Percentiles rank a stretch among this genome's conserved stretches.
Evolutionary conservation across 140 eudicot species (phyloP).

Genomic region (Senecio squalidus): DNA sequence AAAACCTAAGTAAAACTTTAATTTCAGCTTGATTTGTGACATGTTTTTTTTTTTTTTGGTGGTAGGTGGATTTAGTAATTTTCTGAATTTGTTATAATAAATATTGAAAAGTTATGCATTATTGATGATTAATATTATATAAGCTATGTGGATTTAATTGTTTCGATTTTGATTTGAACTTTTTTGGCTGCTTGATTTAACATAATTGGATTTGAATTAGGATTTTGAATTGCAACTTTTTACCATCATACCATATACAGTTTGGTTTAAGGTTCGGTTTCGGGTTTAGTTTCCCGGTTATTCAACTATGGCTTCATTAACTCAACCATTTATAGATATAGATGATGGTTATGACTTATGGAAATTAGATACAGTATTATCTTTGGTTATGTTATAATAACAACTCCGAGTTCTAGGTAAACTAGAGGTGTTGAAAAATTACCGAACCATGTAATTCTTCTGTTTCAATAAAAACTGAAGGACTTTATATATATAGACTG

Average conservation of each 20-base stretch:
- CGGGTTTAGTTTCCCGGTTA: background rate
- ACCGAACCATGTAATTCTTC: background rate
- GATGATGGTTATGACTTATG: too few species aligned
- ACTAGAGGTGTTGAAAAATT: background rate
- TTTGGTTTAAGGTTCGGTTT: background rate
- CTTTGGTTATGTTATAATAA: too few species aligned
- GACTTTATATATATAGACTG: background rate
- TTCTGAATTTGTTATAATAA: conserved; percentile 1
- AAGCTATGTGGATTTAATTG: too few species aligned
- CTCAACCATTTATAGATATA: too few species aligned
- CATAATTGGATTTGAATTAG: background rate
- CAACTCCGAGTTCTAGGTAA: too few species aligned
- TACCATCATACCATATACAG: background rate
- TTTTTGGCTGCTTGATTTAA: conserved; percentile 12
- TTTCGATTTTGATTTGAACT: too few species aligned
- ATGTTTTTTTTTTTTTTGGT: background rate
- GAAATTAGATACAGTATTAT: too few species aligned
- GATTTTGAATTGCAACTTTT: conserved; percentile 1
- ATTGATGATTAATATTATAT: too few species aligned
- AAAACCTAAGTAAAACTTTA: too few species aligned
- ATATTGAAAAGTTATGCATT: too few species aligned
- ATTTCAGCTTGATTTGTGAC: too few species aligned
- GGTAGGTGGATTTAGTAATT: conserved; percentile 3
- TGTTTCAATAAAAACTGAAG: background rate
- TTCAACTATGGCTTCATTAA: too few species aligned